Conservation (phyloP, 176 grass and related monocot species). For the Stipa capillata region DNA sequence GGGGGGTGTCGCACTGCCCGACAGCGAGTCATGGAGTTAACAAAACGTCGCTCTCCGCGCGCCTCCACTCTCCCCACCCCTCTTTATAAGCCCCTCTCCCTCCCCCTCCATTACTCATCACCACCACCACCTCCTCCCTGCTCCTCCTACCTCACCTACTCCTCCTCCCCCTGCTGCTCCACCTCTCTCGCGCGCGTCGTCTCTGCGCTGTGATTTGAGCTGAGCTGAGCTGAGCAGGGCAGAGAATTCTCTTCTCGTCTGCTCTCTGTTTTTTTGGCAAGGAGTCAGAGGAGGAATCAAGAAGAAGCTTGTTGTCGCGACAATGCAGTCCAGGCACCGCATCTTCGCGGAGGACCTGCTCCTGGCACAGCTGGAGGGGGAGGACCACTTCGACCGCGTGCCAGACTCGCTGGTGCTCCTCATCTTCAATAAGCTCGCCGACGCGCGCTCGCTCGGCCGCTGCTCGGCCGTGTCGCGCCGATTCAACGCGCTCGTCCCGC, state of each 20-base stretch:
- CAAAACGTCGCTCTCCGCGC: slow-evolving; percentile 16
- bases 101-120: slow-evolving; percentile 21
- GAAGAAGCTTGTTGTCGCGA: not conserved
- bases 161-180: not conserved
- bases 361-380: slow-evolving; percentile 12
- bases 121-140: too few species aligned
- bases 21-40: slow-evolving; percentile 37
- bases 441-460: slow-evolving; percentile 55
- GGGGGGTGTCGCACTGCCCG: too few species aligned
- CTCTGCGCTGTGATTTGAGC: too few species aligned
- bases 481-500: slow-evolving; percentile 64
- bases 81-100: slow-evolving; percentile 34
- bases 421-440: slow-evolving; percentile 74
- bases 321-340: slow-evolving; percentile 61
- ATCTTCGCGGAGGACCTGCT: slow-evolving; percentile 55
- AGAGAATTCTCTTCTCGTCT: not conserved
- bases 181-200: not conserved
- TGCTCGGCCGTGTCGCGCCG: slow-evolving; percentile 52
- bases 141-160: slow-evolving; percentile 3
- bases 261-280: not conserved
- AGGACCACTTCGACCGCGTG: slow-evolving; percentile 62
- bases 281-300: not conserved
- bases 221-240: too few species aligned
- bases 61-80: too few species aligned
- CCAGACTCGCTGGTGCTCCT: slow-evolving; percentile 65